Percentiles rank a stretch among this genome's conserved stretches.
These are phyloP conservation scores for Helichrysum umbraculigerum DNA, from an alignment of 129 eudicot species.

Conservation along the genomic window DNA sequence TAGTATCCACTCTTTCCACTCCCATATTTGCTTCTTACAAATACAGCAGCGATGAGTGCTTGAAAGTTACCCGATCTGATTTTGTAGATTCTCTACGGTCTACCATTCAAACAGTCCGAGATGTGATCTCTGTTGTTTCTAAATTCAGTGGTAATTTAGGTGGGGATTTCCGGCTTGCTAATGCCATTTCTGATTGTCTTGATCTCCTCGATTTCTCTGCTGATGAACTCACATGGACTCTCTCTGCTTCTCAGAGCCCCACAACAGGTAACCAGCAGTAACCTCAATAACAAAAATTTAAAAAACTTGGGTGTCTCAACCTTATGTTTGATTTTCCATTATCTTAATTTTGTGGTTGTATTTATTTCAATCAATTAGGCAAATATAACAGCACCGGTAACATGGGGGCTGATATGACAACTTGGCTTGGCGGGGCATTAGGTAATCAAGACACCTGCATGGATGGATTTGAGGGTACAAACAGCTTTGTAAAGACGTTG, in stretches of 20 bases:
- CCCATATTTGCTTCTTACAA: constrained; percentile 14
- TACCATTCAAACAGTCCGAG: constrained; percentile 51
- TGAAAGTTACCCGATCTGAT: constrained; percentile 64
- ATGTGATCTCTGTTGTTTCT: constrained; percentile 55
- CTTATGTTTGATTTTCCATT: neutral
- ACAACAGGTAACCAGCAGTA: constrained; percentile 37
- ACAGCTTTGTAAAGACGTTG: constrained; percentile 44
- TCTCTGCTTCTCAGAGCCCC: constrained; percentile 52
- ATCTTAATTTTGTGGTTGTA: neutral
- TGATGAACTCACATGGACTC: constrained; percentile 63
- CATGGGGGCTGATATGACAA: constrained; percentile 59
- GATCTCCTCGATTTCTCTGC: constrained; percentile 79
- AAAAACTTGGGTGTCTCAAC: neutral
- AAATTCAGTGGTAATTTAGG: constrained; percentile 36
- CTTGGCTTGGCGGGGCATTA: constrained; percentile 83
- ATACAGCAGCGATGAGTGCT: neutral
- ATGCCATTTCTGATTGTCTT: constrained; percentile 79
- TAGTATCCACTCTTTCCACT: neutral
- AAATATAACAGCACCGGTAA: constrained; percentile 62
- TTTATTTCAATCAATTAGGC: constrained; percentile 14
- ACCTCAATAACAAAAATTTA: neutral
- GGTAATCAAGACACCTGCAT: constrained; percentile 86
- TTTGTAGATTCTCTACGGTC: constrained; percentile 51
- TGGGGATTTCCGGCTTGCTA: constrained; percentile 55
- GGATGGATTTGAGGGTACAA: constrained; percentile 91